Evolutionary conservation across 352 stramenopile genomes (phyloP), one percentile per base, ranked within the genome.

Genomic region (Globisporangium iwayamae): DNA sequence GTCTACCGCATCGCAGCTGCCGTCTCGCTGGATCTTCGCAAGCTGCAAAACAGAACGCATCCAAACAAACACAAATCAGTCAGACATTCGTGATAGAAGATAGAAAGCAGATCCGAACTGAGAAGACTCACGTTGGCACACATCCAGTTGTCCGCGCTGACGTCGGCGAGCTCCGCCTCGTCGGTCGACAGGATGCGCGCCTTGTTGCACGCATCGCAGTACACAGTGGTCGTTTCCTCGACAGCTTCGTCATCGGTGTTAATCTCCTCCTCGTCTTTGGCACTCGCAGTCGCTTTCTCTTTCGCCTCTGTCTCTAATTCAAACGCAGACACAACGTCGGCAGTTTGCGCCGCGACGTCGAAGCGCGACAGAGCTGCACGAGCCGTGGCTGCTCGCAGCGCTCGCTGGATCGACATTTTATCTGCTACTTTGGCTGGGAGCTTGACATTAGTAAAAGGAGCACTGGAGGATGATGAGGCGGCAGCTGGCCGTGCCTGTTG

Each of bases 191-290:
- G 55, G 20, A 93, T 89, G 7, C 87, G 85, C 6, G 81, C 83
- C 66, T 96, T 96, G 63, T 77, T 78, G 64, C 87, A 96, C n/a
- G 46, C 53, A 67, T 96, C 87, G 41, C 87, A 96, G 57, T 91
- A 89, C 14, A 93, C 80, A 0, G 87, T 94, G 6, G 72, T 88
- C 20, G 76, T 83, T 59, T 79, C 71, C 45, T 91, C 82, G 3
- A 89, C 47, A 5, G 85, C 76, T 0, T 89, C 82, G 10, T 83
- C 68, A 4, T 69, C 73, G 1, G 69, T 73, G 18, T 87, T 66
- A 1, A 32, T 77, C 36, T 83, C 63, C 25, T 72, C 56, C 1
- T 64, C 51, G 8, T 75, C 67, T 13, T 43, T 62, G 45, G 48
- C 52, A 63, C 8, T 41, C 9, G 20, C 30, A 16, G 5, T 41